Conservation (phyloP, 2,329 filamentous ascomycete genomes). For the Venturia asperata region DNA sequence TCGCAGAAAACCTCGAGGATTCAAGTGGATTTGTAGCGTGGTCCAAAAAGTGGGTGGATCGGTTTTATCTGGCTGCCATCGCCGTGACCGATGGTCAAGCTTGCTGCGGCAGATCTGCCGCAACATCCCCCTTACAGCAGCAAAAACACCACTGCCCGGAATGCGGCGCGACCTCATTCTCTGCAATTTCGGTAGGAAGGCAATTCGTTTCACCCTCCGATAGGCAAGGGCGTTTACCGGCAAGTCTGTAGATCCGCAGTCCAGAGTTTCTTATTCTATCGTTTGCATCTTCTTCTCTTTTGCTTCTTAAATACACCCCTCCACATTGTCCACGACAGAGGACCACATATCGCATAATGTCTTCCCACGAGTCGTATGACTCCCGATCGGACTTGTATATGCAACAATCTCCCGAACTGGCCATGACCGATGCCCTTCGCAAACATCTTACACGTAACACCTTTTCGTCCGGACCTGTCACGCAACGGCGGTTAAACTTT, state of each 20-base stretch:
- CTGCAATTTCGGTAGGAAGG: background rate
- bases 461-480: slow-evolving; percentile 44
- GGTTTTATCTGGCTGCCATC: too few relatives aligned
- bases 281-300: background rate
- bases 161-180: background rate
- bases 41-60: too few relatives aligned
- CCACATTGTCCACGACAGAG: background rate
- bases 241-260: too few relatives aligned
- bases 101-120: too few relatives aligned
- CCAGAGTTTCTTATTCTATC: background rate
- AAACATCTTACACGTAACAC: slow-evolving; percentile 45
- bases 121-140: background rate
- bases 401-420: slow-evolving; percentile 30
- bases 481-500: slow-evolving; percentile 48
- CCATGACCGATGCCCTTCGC: slow-evolving; percentile 47
- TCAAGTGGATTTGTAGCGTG: background rate
- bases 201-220: background rate
- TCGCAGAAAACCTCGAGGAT: background rate
- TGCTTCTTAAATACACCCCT: background rate
- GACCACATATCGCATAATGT: background rate
- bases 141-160: background rate
- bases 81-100: too few relatives aligned
- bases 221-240: too few relatives aligned
- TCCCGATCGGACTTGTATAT: background rate
- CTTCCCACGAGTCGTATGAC: background rate